Evolutionary conservation across 495 filamentous ascomycete genomes (phyloP), one percentile per base, ranked within the genome.

Genomic region (Podospora sp.): DNA sequence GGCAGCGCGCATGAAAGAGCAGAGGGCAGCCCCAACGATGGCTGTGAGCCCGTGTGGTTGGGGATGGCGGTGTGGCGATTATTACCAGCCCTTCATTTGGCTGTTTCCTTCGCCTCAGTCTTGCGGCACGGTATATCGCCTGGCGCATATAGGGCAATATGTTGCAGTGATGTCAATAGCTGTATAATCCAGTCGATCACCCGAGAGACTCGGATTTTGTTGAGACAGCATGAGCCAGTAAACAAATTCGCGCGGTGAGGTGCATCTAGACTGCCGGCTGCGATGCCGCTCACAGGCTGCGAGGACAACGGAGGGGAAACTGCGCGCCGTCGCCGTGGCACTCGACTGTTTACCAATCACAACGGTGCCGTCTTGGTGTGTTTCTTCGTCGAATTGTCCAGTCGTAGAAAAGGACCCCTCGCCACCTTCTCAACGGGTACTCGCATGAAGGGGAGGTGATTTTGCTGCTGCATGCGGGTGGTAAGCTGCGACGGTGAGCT

Each of bases 391-490:
- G 51, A 56, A 65, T 65, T 65, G 63, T 65, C 63, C 63, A 65
- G 27, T 65, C 63, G 63, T 26, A 46, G 14, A n/a, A 52, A 57
- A 26, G 20, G 63, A 22, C 50, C 51, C 51, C n/a, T 29, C 55
- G 29, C 24, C 24, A 22, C 21, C 18, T 56, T 25, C 62, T 51
- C 51, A n/a, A 27, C 62, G 61, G 26, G 65, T 66, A 67, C 62
- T 49, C 63, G 74, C 72, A 76, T 76, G 74, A 76, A 75, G 66
- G 35, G 65, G 58, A 49, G 25, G 21, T 21, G 46, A 68, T 74
- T 71, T 73, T 76, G 68, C 74, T 70, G 72, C 72, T 76, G 69
- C 72, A 72, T 51, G 65, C 65, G 65, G 70, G 63, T n/a, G 60
- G 40, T 59, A 58, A 46, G 56, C 56, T 27, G 24, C 56, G 2